These are phyloP conservation scores for Ophiostoma populinum DNA, from an alignment of 2,329 filamentous ascomycete species.

Conservation along the genomic window DNA sequence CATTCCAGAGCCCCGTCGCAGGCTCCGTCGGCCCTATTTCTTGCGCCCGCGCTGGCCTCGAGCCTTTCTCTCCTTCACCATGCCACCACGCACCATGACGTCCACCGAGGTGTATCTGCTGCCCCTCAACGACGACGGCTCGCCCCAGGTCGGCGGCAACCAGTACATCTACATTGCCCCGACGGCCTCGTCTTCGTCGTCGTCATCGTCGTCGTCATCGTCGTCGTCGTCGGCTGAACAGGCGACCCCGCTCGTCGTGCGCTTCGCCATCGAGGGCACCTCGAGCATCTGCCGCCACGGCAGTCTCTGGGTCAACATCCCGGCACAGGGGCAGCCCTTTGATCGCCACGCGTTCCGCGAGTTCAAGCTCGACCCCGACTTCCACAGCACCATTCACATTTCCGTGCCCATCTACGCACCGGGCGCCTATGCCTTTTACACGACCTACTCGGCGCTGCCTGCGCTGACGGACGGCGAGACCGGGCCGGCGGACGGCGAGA, in stretches of 20 bases:
- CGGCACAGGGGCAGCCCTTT: slow-evolving; percentile 58
- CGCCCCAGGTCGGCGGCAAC: slow-evolving; percentile 62
- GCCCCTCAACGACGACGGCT: slow-evolving; percentile 81
- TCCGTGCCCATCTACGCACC: slow-evolving; percentile 69
- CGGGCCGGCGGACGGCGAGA: no score
- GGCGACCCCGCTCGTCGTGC: slow-evolving; percentile 63
- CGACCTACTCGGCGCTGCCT: slow-evolving; percentile 76
- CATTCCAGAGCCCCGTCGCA: no score
- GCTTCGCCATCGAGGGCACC: slow-evolving; percentile 84
- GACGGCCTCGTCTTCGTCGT: slow-evolving; percentile 60
- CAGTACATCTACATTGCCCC: slow-evolving; percentile 86
- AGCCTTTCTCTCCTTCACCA: slow-evolving; percentile 14
- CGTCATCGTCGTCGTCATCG: slow-evolving; percentile 82
- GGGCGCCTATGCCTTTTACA: slow-evolving; percentile 88
- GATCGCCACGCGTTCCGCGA: slow-evolving; percentile 65
- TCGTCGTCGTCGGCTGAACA: no score
- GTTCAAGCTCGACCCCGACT: slow-evolving; percentile 84
- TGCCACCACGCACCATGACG: slow-evolving; percentile 44
- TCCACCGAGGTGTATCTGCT: slow-evolving; percentile 69
- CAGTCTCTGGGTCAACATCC: slow-evolving; percentile 93
- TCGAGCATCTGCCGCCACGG: slow-evolving; percentile 92
- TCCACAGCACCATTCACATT: slow-evolving; percentile 81
- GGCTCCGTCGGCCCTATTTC: no score
- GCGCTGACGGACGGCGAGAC: no score
- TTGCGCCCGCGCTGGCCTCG: background rate